Evolutionary conservation across 2,329 filamentous ascomycete species (phyloP), one percentile per base, ranked within the genome.

Genomic region (Trichoderma aggressivum): DNA sequence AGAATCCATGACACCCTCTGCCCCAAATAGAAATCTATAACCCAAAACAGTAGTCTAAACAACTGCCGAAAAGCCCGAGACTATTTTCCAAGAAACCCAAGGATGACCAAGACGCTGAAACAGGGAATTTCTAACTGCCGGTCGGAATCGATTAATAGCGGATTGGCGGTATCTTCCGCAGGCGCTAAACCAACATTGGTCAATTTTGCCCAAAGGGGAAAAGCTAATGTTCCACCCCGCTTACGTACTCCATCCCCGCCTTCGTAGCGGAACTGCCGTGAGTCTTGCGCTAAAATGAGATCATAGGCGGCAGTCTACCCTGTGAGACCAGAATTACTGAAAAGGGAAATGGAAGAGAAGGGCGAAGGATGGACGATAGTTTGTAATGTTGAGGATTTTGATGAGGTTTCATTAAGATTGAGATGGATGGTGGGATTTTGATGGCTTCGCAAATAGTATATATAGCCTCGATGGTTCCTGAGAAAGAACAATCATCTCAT

Each of bases 311-410:
- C 32, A 50, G 59, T 14, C 65, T 68, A 60, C 65, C 65, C 36
- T 39, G 65, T 50, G 10, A 50, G 55, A 60, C 24, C 28, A 34
- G 26, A 68, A 68, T 68, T 68, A 36, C 65, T 58, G 21, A 68
- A 68, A 50, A 26, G n/a, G 65, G 65, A 68, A 50, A 68, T 68
- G 55, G 36, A 34, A 50, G 34, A 47, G 36, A 68, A 68, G 50
- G 50, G 55, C 8, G n/a, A 16, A 7, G 64, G 64, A 47, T 68
- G 36, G 55, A 30, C 26, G 24, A 24, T n/a, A 34, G 65, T 60
- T 50, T 68, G 64, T 67, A 43, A 24, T 24, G 21, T 43, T 18
- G 32, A 34, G 26, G 10, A 34, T 59, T 12, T 5, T 3, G 18
- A 14, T 50, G 39, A 5, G 12, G 32, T 21, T 30, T 43, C n/a